A percentile compares a stretch with the other conserved stretches of the same genome.
These are phyloP conservation scores for Fusarium subtropicale DNA, from an alignment of 2,329 filamentous ascomycete genomes.

Conservation along the genomic window DNA sequence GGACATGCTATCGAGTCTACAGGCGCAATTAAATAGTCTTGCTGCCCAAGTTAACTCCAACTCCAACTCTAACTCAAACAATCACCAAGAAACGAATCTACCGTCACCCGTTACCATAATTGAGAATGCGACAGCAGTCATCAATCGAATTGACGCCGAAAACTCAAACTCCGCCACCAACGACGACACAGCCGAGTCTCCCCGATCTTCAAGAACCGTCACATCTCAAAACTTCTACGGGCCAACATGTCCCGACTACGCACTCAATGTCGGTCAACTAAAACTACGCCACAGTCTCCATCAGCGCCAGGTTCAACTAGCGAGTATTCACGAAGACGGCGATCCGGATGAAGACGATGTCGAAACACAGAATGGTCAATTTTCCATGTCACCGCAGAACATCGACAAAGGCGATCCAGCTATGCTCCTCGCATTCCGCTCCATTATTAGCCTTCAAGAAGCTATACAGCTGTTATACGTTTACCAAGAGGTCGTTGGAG, in stretches of 20 bases:
- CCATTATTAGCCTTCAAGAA: slow-evolving; percentile 18
- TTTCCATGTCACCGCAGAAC: not conserved
- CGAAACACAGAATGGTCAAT: not conserved
- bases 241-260: slow-evolving; percentile 47
- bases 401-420: slow-evolving; percentile 24
- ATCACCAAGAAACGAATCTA: not conserved
- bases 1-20: slow-evolving; percentile 23
- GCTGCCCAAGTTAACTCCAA: slow-evolving; percentile 21
- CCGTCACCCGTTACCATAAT: slow-evolving; percentile 12
- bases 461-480: slow-evolving; percentile 19
- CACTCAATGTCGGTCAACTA: slow-evolving; percentile 42
- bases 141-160: not conserved
- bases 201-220: not conserved
- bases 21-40: slow-evolving; percentile 25
- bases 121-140: not conserved
- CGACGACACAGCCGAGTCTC: not conserved
- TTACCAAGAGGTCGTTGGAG: slow-evolving; percentile 29
- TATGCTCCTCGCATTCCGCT: slow-evolving; percentile 26
- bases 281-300: slow-evolving; percentile 30
- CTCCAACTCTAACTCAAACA: not conserved
- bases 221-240: slow-evolving; percentile 41
- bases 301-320: slow-evolving; percentile 26
- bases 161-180: not conserved
- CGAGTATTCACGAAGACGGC: slow-evolving; percentile 29
- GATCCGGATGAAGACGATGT: slow-evolving; percentile 7